Evolutionary conservation across 345 rosid species (phyloP), one percentile per base, ranked within the genome.

Genomic region (Rubroshorea leprosula): DNA sequence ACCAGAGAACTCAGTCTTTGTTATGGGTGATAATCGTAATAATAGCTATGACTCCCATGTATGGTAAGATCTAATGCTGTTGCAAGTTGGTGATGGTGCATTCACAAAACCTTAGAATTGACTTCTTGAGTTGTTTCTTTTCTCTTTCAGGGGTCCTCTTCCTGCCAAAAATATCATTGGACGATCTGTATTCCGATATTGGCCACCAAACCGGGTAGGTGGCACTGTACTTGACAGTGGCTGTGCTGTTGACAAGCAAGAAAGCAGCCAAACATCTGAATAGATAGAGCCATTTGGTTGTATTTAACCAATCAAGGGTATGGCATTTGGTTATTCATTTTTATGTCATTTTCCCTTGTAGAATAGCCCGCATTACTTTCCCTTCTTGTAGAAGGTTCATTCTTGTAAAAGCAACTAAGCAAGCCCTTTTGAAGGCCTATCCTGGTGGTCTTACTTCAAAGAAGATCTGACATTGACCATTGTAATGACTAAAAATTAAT

Each of bases 1-100:
- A 63, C 95, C 92, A 0, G 90, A 83, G 65, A 80, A 84, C 61
- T 83, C 80, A 4, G 97, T 87, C 41, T 90, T 90, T 55, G 99
- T 93, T 70, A 90, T 93, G 97, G 99, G 99, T 29, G 99, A 93
- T 53, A 90, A 93, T 69, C 87, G 99, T 22, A 93, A 93, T 73
- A 90, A 90, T 64, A 87, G 95, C 66, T 93, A 93, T 18, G 99
- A 93, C 68, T 93, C 99, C 1, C 99, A 93, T 1, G 87, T 87
- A 15, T 93, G 99, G 99, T 93, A 74, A 83, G 41, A 60, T 55
- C 29, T 24, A 15, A 58, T 16, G 2, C 51, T 50, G 6, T 29
- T 7, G 18, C 59, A 2, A 3, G 23, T 45, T 19, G 24, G 46
- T 16, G 23, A 16, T 41, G 38, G 13, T 52, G 51, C 58, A 31